Base-by-base conservation (phyloP, 208 protist species). In the Wallacemonas sp. region DNA sequence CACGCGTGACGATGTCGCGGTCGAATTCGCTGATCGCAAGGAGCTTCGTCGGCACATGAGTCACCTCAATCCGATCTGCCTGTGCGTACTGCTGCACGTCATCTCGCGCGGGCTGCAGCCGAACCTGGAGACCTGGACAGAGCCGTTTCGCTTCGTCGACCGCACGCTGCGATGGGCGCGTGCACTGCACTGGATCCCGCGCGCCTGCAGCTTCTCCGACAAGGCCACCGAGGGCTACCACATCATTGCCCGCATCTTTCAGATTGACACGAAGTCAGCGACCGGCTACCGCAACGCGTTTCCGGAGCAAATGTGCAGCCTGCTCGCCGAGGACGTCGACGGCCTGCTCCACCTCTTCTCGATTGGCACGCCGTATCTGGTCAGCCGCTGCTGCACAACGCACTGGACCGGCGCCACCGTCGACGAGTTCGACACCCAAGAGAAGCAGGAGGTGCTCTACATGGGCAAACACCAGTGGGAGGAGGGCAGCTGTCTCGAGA, bases 111-210 rank as follows among this genome's bases (percentile, higher is more conserved):
- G 30, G 14, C 19, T 58, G 52, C 72, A 83, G 71, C 83, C 82
- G 19, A 83, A 88, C 52, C 56, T 90, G n/a, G 80, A 85, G 33
- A 89, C 81, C 23, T 96, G 90, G 90, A 92, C 83, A 29, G 90
- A 96, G 74, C 80, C 78, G 19, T 87, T 93, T 65, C 85, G 86
- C 26, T 92, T 96, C 57, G 87, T 80, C 71, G 91, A 96, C 57
- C 78, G 83, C 47, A 80, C 85, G 39, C 46, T 79, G 23, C 62
- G 64, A 8, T 96, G 91, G 88, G 69, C 74, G 1, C 85, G 84
- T 9, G 80, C 81, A 17, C 61, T 89, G 49, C 84, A 94, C 61
- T 96, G 91, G 91, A 78, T 96, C 34, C 78, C 91, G 16, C 85
- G 86, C 33, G 81, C 86, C 23, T 85, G 73, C 29, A 79, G 78